These are phyloP conservation scores for Penicillium griseofulvum DNA, from an alignment of 2,329 filamentous ascomycete species.

Conservation along the genomic window DNA sequence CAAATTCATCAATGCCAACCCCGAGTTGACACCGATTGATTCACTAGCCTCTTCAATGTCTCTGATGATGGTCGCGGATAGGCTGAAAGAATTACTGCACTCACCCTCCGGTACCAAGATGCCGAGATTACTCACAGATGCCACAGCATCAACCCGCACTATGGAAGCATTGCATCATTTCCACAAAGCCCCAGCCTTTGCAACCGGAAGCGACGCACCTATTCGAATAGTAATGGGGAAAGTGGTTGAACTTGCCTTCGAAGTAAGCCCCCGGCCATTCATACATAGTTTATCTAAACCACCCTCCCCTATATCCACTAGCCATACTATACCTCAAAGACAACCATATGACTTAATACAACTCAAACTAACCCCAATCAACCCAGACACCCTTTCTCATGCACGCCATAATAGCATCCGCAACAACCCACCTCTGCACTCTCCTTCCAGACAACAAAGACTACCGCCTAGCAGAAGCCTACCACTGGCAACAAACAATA, in stretches of 20 bases:
- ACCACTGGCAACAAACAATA: slow-evolving; percentile 41
- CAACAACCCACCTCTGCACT: slow-evolving; percentile 32
- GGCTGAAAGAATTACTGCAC: slow-evolving; percentile 26
- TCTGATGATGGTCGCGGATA: slow-evolving; percentile 17
- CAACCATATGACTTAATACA: not conserved
- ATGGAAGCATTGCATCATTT: slow-evolving; percentile 33
- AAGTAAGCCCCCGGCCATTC: slow-evolving; percentile 23
- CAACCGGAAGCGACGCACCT: slow-evolving; percentile 14
- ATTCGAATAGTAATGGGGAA: slow-evolving; percentile 22
- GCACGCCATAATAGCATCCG: slow-evolving; percentile 36
- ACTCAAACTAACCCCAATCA: not conserved
- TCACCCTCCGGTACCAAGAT: not conserved
- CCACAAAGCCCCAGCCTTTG: slow-evolving; percentile 14
- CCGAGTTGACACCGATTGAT: slow-evolving; percentile 14
- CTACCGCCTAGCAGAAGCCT: slow-evolving; percentile 31
- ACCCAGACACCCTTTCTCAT: slow-evolving; percentile 37
- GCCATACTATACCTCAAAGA: not conserved
- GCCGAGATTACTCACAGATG: not conserved
- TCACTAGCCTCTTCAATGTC: slow-evolving; percentile 22
- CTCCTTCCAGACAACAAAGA: slow-evolving; percentile 24
- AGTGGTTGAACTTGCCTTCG: slow-evolving; percentile 32
- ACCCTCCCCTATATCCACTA: not conserved
- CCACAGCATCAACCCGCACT: not conserved
- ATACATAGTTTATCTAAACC: not conserved
- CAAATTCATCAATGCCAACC: slow-evolving; percentile 13